phyloP scores from a whole-genome alignment of 2,329 filamentous ascomycete species.

The Phoma sp. region DNA sequence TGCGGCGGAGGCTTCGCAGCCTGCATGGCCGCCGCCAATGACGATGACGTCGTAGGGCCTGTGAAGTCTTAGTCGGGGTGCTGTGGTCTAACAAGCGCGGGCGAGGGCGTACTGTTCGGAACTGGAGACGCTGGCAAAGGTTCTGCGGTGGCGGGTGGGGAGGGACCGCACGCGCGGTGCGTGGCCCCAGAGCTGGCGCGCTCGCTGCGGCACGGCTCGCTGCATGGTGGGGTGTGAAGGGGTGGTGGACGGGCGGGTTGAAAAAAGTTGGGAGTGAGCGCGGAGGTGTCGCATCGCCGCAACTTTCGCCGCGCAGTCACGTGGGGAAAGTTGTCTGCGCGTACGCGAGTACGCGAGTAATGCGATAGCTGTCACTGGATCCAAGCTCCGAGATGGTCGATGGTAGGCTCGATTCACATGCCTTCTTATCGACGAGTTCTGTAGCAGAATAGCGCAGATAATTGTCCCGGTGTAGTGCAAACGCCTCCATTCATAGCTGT shows the following conservation, averaged over 20 bases:
- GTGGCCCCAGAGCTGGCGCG: slow-evolving; percentile 57
- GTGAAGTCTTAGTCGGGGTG: slow-evolving; percentile 24
- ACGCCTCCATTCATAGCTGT: slow-evolving; percentile 13
- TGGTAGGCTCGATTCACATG: not conserved
- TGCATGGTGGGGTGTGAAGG: slow-evolving; percentile 28
- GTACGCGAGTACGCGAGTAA: too few species aligned
- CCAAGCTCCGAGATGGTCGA: not conserved
- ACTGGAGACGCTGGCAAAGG: slow-evolving; percentile 56
- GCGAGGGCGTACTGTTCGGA: slow-evolving; percentile 31
- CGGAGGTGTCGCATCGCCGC: slow-evolving; percentile 33
- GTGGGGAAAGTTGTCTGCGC: slow-evolving; percentile 17
- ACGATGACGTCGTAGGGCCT: slow-evolving; percentile 91
- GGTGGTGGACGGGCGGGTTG: slow-evolving; percentile 4
- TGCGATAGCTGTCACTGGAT: not conserved
- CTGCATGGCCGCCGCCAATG: slow-evolving; percentile 94
- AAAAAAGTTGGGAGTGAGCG: slow-evolving; percentile 26
- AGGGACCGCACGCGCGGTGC: slow-evolving; percentile 56
- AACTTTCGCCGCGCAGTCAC: slow-evolving; percentile 26
- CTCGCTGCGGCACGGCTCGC: slow-evolving; percentile 36
- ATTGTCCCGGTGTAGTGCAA: not conserved
- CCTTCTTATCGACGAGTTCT: not conserved
- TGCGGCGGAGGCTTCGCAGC: slow-evolving; percentile 90
- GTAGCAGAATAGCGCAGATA: not conserved
- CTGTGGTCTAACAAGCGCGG: not conserved
- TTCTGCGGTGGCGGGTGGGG: slow-evolving; percentile 42